These are phyloP conservation scores for Russula emetica DNA, from an alignment of 768 basidiomycete genomes.

Conservation along the genomic window DNA sequence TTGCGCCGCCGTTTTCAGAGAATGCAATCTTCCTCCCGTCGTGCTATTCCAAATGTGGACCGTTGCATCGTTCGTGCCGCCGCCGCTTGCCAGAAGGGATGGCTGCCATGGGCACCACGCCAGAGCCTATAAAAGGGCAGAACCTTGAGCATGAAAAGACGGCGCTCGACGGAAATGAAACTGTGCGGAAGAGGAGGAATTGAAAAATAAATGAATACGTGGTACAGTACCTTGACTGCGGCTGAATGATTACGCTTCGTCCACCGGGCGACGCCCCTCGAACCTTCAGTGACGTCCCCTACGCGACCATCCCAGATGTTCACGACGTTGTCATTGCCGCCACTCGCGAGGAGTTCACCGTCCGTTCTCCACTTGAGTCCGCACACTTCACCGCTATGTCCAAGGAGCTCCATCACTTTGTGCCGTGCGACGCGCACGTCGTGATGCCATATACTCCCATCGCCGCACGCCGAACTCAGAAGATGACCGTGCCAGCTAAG, in stretches of 20 bases:
- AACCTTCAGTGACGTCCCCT: constrained; percentile 38
- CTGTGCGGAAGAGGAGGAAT: background rate
- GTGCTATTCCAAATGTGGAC: constrained; percentile 89
- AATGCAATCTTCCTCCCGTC: constrained; percentile 87
- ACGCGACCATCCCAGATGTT: constrained; percentile 93
- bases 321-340: constrained; percentile 97
- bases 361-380: constrained; percentile 71
- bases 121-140: constrained; percentile 58
- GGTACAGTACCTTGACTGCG: constrained; percentile 58
- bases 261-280: constrained; percentile 72
- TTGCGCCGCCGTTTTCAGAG: constrained; percentile 82
- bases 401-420: constrained; percentile 74
- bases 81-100: constrained; percentile 27
- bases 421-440: constrained; percentile 82
- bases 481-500: constrained; percentile 87
- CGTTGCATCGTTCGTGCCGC: constrained; percentile 86
- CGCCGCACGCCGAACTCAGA: constrained; percentile 82
- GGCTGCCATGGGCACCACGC: constrained; percentile 96
- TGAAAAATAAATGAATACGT: too few relatives aligned
- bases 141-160: background rate
- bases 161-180: background rate
- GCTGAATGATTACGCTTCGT: constrained; percentile 89
- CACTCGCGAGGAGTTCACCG: constrained; percentile 91
- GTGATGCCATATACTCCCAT: constrained; percentile 95
- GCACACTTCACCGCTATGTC: constrained; percentile 92